Conservation (phyloP, 306 rosid genomes). For the Leucaena leucocephala region DNA sequence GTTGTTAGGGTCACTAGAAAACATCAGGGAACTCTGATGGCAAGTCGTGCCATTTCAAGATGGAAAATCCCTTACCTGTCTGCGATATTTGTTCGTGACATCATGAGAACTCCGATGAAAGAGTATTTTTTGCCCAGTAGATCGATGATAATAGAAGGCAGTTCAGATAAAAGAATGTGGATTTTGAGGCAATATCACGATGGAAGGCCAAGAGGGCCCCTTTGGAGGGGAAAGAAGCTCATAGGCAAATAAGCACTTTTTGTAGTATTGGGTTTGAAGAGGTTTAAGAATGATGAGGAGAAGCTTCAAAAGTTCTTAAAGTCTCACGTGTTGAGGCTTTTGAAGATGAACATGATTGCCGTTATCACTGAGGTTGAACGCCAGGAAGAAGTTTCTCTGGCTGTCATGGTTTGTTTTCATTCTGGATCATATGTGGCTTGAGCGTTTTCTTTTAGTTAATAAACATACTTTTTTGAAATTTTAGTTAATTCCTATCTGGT, state of each 20-base stretch:
- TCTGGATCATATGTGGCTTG: neutral
- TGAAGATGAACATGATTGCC: conserved; percentile 82
- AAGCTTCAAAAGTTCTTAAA: conserved; percentile 71
- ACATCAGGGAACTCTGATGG: conserved; percentile 43
- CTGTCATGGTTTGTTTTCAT: conserved; percentile 59
- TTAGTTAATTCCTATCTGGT: neutral
- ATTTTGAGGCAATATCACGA: conserved; percentile 73
- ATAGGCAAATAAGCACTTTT: conserved; percentile 87
- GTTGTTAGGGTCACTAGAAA: neutral
- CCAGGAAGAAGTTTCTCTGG: conserved; percentile 83
- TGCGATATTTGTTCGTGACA: conserved; percentile 35
- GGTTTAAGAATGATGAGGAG: conserved; percentile 77
- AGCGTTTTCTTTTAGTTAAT: neutral
- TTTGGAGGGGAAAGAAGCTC: conserved; percentile 91
- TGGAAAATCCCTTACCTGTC: conserved; percentile 37
- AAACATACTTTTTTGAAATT: neutral
- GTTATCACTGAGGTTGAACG: conserved; percentile 92
- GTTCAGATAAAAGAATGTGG: conserved; percentile 28
- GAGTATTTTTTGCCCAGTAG: conserved; percentile 28
- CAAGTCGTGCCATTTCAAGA: conserved; percentile 54
- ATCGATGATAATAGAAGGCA: conserved; percentile 21
- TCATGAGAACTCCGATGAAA: conserved; percentile 31
- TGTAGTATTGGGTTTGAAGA: conserved; percentile 73
- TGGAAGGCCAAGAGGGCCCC: conserved; percentile 97
- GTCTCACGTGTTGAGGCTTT: conserved; percentile 66